Percentiles rank a stretch among this genome's conserved stretches.
phyloP scores from a whole-genome alignment of 805 yeast species.

The Metschnikowia henanensis region DNA sequence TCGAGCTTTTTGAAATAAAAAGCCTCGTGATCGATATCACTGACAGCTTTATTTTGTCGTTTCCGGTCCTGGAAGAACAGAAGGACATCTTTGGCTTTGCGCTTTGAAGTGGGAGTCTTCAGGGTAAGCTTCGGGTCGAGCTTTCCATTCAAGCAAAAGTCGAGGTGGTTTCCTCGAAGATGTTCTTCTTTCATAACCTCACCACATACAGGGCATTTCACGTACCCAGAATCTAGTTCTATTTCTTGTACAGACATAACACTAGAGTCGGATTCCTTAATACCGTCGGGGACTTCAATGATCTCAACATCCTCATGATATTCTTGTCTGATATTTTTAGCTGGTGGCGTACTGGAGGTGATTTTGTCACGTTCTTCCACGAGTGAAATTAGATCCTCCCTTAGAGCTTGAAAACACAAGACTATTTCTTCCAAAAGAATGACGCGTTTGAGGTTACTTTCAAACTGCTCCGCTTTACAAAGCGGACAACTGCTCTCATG shows the following conservation, averaged over 20 bases:
- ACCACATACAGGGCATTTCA: conserved; percentile 69
- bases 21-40: conserved; percentile 22
- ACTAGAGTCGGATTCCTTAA: conserved; percentile 3
- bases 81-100: conserved; percentile 25
- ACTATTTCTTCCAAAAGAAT: conserved; percentile 72
- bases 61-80: conserved; percentile 30
- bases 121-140: conserved; percentile 11
- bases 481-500: conserved; percentile 68
- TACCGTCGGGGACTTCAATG: conserved; percentile 15
- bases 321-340: too few species aligned
- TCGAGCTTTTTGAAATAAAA: conserved; percentile 34
- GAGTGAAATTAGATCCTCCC: conserved; percentile 16
- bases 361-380: neutral
- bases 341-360: too few species aligned
- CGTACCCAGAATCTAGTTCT: conserved; percentile 25
- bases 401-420: conserved; percentile 40
- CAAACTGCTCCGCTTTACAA: conserved; percentile 69
- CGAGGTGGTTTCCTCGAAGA: conserved; percentile 62
- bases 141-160: conserved; percentile 50
- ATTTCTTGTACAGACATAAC: neutral
- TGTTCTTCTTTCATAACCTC: conserved; percentile 52
- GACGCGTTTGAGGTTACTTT: conserved; percentile 66
- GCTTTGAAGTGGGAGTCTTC: conserved; percentile 5
- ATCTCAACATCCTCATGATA: conserved; percentile 1
- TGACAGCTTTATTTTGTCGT: conserved; percentile 7